A percentile compares a stretch with the other conserved stretches of the same genome.
Evolutionary conservation across 1,284 basidiomycete genomes (phyloP).

Genomic region (Cryptococcus hybrid): DNA sequence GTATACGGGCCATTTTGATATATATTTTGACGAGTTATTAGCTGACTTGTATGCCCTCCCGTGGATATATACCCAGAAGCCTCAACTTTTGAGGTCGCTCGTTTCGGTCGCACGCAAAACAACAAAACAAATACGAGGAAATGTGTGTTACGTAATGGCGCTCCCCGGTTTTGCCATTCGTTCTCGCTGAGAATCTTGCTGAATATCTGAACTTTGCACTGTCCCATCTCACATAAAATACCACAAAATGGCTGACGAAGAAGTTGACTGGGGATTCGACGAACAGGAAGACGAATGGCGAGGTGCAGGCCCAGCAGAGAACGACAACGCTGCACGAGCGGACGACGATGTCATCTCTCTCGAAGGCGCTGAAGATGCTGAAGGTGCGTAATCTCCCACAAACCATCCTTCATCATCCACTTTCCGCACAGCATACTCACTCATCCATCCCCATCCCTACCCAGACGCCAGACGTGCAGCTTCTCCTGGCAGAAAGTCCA

Average conservation of each 20-base stretch:
- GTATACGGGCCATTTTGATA: background rate
- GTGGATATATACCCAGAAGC: background rate
- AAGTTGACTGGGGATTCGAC: slow-evolving; percentile 21
- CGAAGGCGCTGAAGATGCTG: slow-evolving; percentile 7
- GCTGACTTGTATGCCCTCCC: background rate
- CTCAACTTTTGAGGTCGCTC: background rate
- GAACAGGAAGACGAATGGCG: slow-evolving; percentile 6
- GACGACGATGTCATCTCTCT: slow-evolving; percentile 19
- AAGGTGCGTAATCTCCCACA: slow-evolving; percentile 6
- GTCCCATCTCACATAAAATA: background rate
- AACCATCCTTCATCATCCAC: background rate
- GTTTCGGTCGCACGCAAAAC: background rate
- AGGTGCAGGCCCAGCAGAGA: slow-evolving; percentile 1
- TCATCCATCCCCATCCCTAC: background rate
- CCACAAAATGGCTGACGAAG: slow-evolving; percentile 16
- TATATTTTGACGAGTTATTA: background rate
- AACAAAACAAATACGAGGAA: no score
- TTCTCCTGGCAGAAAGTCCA: background rate
- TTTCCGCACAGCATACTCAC: no score
- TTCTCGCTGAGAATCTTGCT: background rate
- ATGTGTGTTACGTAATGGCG: background rate
- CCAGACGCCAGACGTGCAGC: background rate
- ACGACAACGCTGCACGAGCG: background rate
- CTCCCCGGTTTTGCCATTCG: background rate
- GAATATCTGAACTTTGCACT: background rate